Conservation (phyloP, 257 asterid species). For the Euphrasia confusa region DNA sequence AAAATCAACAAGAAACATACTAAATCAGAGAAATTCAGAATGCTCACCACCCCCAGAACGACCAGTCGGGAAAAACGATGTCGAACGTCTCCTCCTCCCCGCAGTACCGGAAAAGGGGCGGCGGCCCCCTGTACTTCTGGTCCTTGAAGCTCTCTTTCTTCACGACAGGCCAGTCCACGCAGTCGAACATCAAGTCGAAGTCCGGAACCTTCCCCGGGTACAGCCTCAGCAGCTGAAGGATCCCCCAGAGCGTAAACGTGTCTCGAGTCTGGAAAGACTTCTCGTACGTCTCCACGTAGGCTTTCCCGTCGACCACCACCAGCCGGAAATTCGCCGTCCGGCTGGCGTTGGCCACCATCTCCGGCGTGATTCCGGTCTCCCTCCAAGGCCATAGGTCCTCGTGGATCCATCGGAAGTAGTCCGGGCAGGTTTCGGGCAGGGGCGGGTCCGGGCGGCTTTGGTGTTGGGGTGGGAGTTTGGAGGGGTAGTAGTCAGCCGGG, state of each 20-base stretch:
- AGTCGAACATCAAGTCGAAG: conserved; percentile 74
- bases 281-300: conserved; percentile 42
- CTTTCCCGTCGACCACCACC: conserved; percentile 55
- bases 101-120: conserved; percentile 73
- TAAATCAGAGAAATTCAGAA: conserved; percentile 3
- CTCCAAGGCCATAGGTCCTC: conserved; percentile 71
- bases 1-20: too few relatives aligned
- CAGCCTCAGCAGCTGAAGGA: conserved; percentile 57
- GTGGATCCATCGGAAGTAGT: conserved; percentile 69
- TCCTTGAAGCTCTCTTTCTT: conserved; percentile 26
- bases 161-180: conserved; percentile 61
- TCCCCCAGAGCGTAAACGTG: conserved; percentile 73
- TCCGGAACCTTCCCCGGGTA: conserved; percentile 76
- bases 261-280: conserved; percentile 59
- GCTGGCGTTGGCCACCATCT: conserved; percentile 55
- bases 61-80: conserved; percentile 87
- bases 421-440: conserved; percentile 41
- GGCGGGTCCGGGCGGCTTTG: conserved; percentile 4
- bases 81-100: conserved; percentile 43
- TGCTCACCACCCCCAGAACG: conserved; percentile 85
- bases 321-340: conserved; percentile 59
- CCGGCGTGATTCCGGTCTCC: conserved; percentile 52
- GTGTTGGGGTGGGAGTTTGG: conserved; percentile 13
- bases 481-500: conserved; percentile 54
- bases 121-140: conserved; percentile 35